Conservation (phyloP, 352 stramenopile species). For the Globisporangium barbulae region DNA sequence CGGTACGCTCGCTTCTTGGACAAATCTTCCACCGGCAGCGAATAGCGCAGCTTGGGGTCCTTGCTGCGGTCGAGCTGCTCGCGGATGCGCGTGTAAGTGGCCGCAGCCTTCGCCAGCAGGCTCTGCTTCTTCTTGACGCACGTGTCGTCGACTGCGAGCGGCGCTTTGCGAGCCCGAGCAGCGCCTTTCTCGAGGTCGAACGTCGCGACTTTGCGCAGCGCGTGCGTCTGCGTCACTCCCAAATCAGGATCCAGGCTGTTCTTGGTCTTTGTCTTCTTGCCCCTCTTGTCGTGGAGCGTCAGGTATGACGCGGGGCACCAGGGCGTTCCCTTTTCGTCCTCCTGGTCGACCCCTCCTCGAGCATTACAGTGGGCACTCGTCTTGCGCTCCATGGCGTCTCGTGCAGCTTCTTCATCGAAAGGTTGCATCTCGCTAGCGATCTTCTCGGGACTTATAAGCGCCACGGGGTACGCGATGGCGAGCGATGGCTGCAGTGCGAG, state of each 20-base stretch:
- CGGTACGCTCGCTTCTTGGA: slow-evolving; percentile 41
- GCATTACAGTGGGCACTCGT: slow-evolving; percentile 9
- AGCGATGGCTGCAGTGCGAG: slow-evolving; percentile 8
- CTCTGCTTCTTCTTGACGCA: slow-evolving; percentile 29
- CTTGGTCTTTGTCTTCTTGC: background rate
- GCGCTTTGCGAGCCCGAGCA: slow-evolving; percentile 19
- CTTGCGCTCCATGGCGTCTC: slow-evolving; percentile 19
- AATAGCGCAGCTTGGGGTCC: slow-evolving; percentile 41
- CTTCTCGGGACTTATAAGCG: slow-evolving; percentile 10
- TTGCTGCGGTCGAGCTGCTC: slow-evolving; percentile 31
- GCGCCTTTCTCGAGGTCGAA: background rate
- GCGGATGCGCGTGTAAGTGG: slow-evolving; percentile 28
- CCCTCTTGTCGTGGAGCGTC: slow-evolving; percentile 16
- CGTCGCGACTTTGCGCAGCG: slow-evolving; percentile 20
- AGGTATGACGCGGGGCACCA: slow-evolving; percentile 46
- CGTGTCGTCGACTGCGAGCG: slow-evolving; percentile 20
- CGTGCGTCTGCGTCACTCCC: slow-evolving; percentile 25
- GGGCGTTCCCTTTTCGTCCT: slow-evolving; percentile 9
- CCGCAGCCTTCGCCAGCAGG: slow-evolving; percentile 25
- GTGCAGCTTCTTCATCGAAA: slow-evolving; percentile 22
- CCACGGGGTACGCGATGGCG: slow-evolving; percentile 29
- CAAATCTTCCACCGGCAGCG: slow-evolving; percentile 44
- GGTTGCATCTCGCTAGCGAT: slow-evolving; percentile 12
- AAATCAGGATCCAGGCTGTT: slow-evolving; percentile 11
- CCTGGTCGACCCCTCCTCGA: background rate